phyloP scores from a whole-genome alignment of 345 rosid species.

The Streptanthus diversifolius region DNA sequence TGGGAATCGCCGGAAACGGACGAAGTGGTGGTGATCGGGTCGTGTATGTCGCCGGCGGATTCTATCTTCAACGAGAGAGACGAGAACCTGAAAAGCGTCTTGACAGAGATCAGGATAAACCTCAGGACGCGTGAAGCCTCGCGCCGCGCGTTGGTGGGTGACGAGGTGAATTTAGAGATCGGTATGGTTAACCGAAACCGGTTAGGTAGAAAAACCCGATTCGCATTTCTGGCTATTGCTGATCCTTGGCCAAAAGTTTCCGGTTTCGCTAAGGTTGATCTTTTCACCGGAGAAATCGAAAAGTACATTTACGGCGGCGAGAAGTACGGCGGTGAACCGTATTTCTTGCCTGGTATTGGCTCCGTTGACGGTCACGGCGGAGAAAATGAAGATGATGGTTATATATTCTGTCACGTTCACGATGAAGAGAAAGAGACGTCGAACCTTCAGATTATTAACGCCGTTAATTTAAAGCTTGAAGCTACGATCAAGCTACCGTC shows the following conservation, averaged over 20 bases:
- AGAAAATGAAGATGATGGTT: slow-evolving; percentile 73
- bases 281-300: slow-evolving; percentile 56
- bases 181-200: slow-evolving; percentile 90
- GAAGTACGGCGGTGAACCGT: slow-evolving; percentile 83
- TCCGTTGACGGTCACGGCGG: slow-evolving; percentile 14
- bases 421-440: slow-evolving; percentile 74
- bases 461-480: slow-evolving; percentile 54
- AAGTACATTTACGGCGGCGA: slow-evolving; percentile 63
- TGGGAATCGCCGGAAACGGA: slow-evolving; percentile 86
- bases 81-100: slow-evolving; percentile 58
- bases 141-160: slow-evolving; percentile 57
- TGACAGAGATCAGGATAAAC: slow-evolving; percentile 79
- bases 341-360: slow-evolving; percentile 52
- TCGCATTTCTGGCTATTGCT: slow-evolving; percentile 76
- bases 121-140: slow-evolving; percentile 65
- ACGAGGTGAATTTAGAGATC: slow-evolving; percentile 68
- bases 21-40: slow-evolving; percentile 87
- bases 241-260: slow-evolving; percentile 97
- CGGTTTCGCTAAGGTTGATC: slow-evolving; percentile 85
- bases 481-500: slow-evolving; percentile 77
- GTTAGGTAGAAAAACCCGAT: slow-evolving; percentile 73
- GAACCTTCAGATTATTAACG: slow-evolving; percentile 77
- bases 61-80: slow-evolving; percentile 90
- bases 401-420: slow-evolving; percentile 65
- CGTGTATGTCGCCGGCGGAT: slow-evolving; percentile 96